Evolutionary conservation across 345 rosid species (phyloP), one percentile per base, ranked within the genome.

Genomic region (Euphorbia pulcherrima): DNA sequence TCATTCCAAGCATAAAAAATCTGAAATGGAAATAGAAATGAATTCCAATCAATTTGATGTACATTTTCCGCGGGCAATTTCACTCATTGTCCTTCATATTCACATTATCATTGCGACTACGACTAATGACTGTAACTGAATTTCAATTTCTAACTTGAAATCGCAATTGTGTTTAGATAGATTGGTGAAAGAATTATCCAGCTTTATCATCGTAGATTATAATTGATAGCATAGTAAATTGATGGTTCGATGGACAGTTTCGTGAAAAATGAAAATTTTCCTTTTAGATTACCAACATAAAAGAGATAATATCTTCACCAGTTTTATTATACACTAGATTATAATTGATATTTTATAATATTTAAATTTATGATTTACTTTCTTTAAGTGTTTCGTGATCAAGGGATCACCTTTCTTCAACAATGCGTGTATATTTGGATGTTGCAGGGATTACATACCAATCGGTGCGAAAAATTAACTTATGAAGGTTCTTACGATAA

Each of bases 401-500:
- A 80, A 74, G 84, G 72, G 67, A 40, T 56, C 53, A 63, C 40
- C 28, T 35, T 72, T 77, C 68, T 77, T 78, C 87, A 84, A 76
- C 72, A 18, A 75, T 84, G 86, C 88, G 81, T 83, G 79, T 84
- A 71, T 83, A 82, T 88, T 82, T 88, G 87, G 69, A 77, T 83
- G 85, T 89, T 80, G 88, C 88, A 82, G 90, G 95, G 67, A 60
- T 75, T 77, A 74, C 81, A 74, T 78, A 83, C 81, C 75, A 77
- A 83, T 80, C 67, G 85, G 73, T 74, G 83, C 76, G 29, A 71
- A 78, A 82, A 85, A 80, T 80, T 85, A 82, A 79, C 84, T 72
- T 79, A 70, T 74, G 81, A 81, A 83, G 84, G 86, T 78, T 77
- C 74, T 79, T 78, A 75, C 72, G 33, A 73, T 79, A 79, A 67